A percentile compares a stretch with the other conserved stretches of the same genome.
These are phyloP conservation scores for Ophiorrhiza pumila DNA, from an alignment of 257 asterid genomes.

Conservation along the genomic window DNA sequence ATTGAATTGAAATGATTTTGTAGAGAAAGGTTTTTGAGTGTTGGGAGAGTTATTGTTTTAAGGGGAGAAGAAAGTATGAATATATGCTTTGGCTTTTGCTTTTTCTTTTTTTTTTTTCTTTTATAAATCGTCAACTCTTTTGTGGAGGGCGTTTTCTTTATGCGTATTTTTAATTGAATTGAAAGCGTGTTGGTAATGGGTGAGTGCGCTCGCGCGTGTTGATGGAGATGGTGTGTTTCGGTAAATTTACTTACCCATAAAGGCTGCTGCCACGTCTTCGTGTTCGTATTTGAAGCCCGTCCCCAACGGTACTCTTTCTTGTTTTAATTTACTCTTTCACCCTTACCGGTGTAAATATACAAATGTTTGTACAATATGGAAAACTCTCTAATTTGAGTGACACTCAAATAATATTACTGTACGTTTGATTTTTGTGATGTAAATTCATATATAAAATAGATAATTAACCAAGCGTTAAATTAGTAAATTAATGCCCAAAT, in stretches of 20 bases:
- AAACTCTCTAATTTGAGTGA: no score
- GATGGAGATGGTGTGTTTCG: not conserved
- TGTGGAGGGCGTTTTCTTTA: not conserved
- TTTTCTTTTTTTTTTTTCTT: not conserved
- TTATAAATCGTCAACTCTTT: not conserved
- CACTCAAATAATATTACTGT: no score
- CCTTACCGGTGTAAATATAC: no score
- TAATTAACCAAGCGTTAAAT: no score
- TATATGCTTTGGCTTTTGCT: not conserved
- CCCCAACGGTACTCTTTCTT: conserved; percentile 6
- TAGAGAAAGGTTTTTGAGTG: not conserved
- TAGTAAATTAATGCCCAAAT: no score
- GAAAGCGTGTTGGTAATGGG: not conserved
- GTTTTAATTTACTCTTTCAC: not conserved
- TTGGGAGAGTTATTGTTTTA: not conserved
- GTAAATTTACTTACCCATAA: not conserved
- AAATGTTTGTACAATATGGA: no score
- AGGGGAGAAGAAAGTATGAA: not conserved
- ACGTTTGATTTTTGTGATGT: no score
- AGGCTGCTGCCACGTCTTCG: conserved; percentile 17
- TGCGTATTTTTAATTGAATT: not conserved
- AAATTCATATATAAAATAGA: no score
- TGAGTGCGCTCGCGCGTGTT: not conserved
- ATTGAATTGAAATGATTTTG: conserved; percentile 8
- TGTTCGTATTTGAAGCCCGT: not conserved